Base-by-base conservation (phyloP, 1,284 basidiomycete species). In the Schizophyllum commune region DNA sequence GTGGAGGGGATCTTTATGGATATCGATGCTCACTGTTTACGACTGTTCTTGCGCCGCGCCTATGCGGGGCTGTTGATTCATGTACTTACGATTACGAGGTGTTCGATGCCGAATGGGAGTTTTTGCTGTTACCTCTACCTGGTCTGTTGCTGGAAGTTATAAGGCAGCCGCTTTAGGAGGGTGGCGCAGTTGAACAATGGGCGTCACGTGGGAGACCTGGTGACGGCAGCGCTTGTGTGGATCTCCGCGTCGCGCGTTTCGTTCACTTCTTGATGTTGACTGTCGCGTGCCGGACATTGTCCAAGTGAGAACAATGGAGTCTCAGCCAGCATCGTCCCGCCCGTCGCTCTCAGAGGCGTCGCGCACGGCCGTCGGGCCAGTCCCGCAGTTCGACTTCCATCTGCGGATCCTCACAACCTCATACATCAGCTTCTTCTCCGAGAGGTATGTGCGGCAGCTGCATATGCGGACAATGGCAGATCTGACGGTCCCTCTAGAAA, bases 341-440 rank as follows among this genome's bases (percentile, higher is more conserved):
- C 53, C 53, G 11, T 55, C 53, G 53, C 27, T 55, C 13, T 55
- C 53, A 19, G 53, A 55, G 15, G 20, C 19, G 19, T 21, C 20
- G 19, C 20, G 19, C 20, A 21, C 53, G 20, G 53, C 59, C 3
- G 56, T 56, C 13, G 87, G 87, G 5, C 88, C 89, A 5, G 73
- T 90, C 54, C 80, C 84, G 0, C 75, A 85, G 58, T 92, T 91
- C 68, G 90, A 92, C 60, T 72, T 79, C 51, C 85, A 92, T 66
- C 82, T 92, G 51, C 83, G 77, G 64, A 78, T 85, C 63, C 71
- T 92, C 57, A 78, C 83, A 33, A 89, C 92, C 66, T 89, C 88
- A 8, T 92, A 92, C 71, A 80, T 94, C 65, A 77, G 70, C 64
- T 94, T 94, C 78, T 94, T 94, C 74, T 82, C 85, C 71, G 93